These are phyloP conservation scores for Nitzschia inconspicua DNA, from an alignment of 108 stramenopile species.

Conservation along the genomic window DNA sequence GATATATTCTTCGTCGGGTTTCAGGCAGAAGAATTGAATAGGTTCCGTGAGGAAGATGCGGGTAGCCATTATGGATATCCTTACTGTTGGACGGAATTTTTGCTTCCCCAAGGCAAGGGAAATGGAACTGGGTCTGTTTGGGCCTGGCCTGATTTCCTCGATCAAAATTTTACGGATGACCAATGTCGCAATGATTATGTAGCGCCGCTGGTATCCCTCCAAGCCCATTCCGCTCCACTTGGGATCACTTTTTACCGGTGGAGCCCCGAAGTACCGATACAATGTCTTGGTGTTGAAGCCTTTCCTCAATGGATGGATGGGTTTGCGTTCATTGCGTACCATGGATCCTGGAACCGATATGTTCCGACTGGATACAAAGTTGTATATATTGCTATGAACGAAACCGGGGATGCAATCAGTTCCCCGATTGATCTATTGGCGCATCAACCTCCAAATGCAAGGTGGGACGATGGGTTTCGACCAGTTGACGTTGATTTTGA, in stretches of 20 bases:
- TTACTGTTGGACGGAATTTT: conserved; percentile 73
- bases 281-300: conserved; percentile 20
- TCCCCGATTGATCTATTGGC: conserved; percentile 53
- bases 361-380: conserved; percentile 79
- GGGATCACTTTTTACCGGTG: conserved; percentile 74
- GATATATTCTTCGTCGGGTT: no score
- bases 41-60: conserved; percentile 48
- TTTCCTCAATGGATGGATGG: conserved; percentile 63
- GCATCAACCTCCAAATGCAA: conserved; percentile 43
- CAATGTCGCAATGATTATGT: conserved; percentile 53
- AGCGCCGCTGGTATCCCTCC: conserved; percentile 51
- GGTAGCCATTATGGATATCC: conserved; percentile 70
- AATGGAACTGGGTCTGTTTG: conserved; percentile 52
- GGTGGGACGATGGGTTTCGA: conserved; percentile 56
- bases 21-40: conserved; percentile 75
- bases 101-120: conserved; percentile 31
- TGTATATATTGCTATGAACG: conserved; percentile 60
- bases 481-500: conserved; percentile 80
- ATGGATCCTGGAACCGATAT: conserved; percentile 76
- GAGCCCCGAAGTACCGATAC: conserved; percentile 12
- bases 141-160: conserved; percentile 66
- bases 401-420: conserved; percentile 32
- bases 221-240: conserved; percentile 71
- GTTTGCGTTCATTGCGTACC: conserved; percentile 70
- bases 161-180: conserved; percentile 43